These are phyloP conservation scores for Nepenthes gracilis DNA, from an alignment of 148 eudicot genomes.

Conservation along the genomic window DNA sequence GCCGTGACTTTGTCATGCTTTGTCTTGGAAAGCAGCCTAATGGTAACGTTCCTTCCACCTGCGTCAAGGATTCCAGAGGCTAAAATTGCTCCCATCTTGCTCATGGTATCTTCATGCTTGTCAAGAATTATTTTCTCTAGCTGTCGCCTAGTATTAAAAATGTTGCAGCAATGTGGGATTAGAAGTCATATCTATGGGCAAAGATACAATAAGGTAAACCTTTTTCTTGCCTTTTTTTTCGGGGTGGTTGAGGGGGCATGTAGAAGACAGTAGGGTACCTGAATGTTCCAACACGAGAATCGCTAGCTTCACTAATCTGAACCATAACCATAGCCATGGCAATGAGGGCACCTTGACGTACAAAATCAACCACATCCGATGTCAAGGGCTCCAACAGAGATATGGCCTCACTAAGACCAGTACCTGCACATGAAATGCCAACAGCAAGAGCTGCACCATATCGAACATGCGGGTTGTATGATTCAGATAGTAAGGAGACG, in stretches of 20 bases:
- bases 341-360: slow-evolving; percentile 94
- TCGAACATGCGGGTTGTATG: slow-evolving; percentile 96
- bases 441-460: slow-evolving; percentile 98
- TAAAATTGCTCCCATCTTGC: slow-evolving; percentile 99
- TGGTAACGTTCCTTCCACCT: slow-evolving; percentile 97
- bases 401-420: slow-evolving; percentile 94
- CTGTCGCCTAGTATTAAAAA: slow-evolving; percentile 50
- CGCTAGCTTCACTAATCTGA: slow-evolving; percentile 90
- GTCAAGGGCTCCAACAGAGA: slow-evolving; percentile 94
- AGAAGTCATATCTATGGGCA: background rate
- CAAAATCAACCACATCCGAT: slow-evolving; percentile 95
- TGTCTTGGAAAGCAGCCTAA: slow-evolving; percentile 78
- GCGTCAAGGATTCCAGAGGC: slow-evolving; percentile 98
- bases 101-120: slow-evolving; percentile 98
- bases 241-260: background rate
- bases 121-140: slow-evolving; percentile 91
- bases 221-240: background rate
- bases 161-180: background rate
- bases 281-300: slow-evolving; percentile 96
- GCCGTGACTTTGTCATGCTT: slow-evolving; percentile 93
- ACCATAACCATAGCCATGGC: slow-evolving; percentile 99
- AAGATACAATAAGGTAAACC: background rate
- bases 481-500: slow-evolving; percentile 81
- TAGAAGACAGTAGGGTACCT: slow-evolving; percentile 31
- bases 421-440: slow-evolving; percentile 96